phyloP scores from a whole-genome alignment of 352 stramenopile species.

The Globisporangium cystogenes region DNA sequence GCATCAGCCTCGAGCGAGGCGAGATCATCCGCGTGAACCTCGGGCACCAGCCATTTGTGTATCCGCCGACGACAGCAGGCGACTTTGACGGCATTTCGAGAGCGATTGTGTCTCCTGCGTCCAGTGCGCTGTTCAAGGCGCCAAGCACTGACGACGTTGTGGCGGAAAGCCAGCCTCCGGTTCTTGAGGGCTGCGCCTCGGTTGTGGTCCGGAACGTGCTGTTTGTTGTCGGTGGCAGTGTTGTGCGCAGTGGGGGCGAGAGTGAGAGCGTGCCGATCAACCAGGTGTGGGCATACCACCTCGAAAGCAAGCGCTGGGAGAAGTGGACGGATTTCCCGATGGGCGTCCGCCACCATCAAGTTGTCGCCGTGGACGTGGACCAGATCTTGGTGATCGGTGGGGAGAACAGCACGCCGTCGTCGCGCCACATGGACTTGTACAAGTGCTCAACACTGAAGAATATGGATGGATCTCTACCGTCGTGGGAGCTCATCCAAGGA shows the following conservation, averaged over 20 bases:
- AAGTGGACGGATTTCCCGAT: constrained; percentile 81
- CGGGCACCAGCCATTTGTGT: constrained; percentile 72
- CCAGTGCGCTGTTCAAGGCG: constrained; percentile 28
- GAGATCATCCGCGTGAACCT: constrained; percentile 87
- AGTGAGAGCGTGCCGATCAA: constrained; percentile 3
- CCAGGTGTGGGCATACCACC: constrained; percentile 69
- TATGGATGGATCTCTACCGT: constrained; percentile 58
- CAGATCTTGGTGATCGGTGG: constrained; percentile 81
- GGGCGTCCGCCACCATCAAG: constrained; percentile 71
- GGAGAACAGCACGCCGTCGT: constrained; percentile 61
- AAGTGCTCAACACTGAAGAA: constrained; percentile 55
- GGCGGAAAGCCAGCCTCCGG: constrained; percentile 16
- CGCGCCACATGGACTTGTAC: constrained; percentile 84
- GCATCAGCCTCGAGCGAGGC: constrained; percentile 80
- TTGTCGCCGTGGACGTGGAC: constrained; percentile 59
- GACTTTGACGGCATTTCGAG: constrained; percentile 67
- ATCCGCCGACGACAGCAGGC: constrained; percentile 48
- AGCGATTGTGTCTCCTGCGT: constrained; percentile 39
- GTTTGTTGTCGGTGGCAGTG: constrained; percentile 70
- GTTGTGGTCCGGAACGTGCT: constrained; percentile 54
- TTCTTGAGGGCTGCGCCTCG: constrained; percentile 49
- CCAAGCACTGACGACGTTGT: constrained; percentile 8
- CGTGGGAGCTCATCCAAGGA: constrained; percentile 73
- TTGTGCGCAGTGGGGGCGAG: constrained; percentile 8
- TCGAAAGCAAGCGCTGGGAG: constrained; percentile 52